Conservation (phyloP, 805 yeast species). For the Candida bentonensis region DNA sequence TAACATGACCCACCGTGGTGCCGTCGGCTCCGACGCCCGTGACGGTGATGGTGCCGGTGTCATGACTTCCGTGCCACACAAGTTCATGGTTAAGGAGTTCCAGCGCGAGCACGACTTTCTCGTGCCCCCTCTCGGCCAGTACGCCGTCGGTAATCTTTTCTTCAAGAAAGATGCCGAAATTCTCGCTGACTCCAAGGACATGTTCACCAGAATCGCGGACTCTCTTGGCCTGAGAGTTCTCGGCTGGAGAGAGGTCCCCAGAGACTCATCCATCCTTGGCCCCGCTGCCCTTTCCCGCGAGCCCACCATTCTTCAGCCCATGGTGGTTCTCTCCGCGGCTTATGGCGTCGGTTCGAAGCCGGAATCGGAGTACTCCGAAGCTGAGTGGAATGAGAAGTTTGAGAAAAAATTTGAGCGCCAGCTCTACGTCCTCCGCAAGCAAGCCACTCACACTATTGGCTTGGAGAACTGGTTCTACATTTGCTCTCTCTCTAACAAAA, state of each 20-base stretch:
- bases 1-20: conserved; percentile 98
- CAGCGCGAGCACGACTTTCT: conserved; percentile 49
- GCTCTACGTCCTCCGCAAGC: conserved; percentile 76
- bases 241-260: conserved; percentile 93
- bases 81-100: conserved; percentile 74
- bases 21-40: conserved; percentile 87
- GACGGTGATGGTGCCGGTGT: conserved; percentile 99
- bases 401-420: conserved; percentile 66
- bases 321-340: conserved; percentile 53
- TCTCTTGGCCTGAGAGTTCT: conserved; percentile 67
- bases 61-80: conserved; percentile 83
- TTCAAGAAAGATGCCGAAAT: conserved; percentile 73
- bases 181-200: conserved; percentile 51
- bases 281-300: conserved; percentile 91
- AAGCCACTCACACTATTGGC: conserved; percentile 81
- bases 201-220: conserved; percentile 70
- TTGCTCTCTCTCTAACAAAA: conserved; percentile 76
- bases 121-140: conserved; percentile 71
- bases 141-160: conserved; percentile 89
- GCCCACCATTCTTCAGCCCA: conserved; percentile 85
- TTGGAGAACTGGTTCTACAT: conserved; percentile 96
- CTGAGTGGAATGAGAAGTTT: conserved; percentile 34
- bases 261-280: conserved; percentile 85
- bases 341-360: conserved; percentile 27
- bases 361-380: conserved; percentile 3